These are phyloP conservation scores for Acanthamoeba rhysodes DNA, from an alignment of 208 protist genomes.

Conservation along the genomic window DNA sequence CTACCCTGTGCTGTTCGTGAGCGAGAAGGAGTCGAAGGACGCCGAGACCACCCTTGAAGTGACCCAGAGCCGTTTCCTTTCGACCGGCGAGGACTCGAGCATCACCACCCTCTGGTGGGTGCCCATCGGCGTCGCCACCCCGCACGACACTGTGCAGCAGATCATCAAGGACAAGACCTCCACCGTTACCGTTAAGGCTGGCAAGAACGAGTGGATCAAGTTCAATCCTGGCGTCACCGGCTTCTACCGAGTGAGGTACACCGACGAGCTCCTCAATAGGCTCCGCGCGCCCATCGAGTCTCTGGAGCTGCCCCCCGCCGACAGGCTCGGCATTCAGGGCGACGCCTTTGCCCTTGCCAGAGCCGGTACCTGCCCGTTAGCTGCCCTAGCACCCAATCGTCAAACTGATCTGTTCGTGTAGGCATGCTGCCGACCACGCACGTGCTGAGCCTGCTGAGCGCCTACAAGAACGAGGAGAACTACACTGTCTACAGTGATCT, in stretches of 20 bases:
- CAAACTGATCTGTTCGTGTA: not conserved
- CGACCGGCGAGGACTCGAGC: constrained; percentile 44
- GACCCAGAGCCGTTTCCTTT: constrained; percentile 36
- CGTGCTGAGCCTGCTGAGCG: constrained; percentile 57
- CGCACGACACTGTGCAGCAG: constrained; percentile 32
- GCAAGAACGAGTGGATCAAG: constrained; percentile 43
- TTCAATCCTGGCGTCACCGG: constrained; percentile 62
- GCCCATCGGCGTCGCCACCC: constrained; percentile 27
- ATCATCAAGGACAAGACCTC: constrained; percentile 66
- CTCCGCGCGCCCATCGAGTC: constrained; percentile 66
- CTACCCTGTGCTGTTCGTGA: constrained; percentile 66
- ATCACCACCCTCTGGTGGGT: constrained; percentile 62
- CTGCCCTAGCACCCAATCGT: not conserved
- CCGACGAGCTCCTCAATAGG: constrained; percentile 36
- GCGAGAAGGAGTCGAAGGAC: constrained; percentile 48
- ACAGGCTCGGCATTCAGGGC: constrained; percentile 69
- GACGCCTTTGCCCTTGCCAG: constrained; percentile 73
- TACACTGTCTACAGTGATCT: constrained; percentile 74
- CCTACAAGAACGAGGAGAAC: constrained; percentile 73
- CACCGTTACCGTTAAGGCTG: not conserved
- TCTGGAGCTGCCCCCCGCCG: constrained; percentile 1
- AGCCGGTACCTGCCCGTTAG: not conserved
- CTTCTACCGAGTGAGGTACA: constrained; percentile 65
- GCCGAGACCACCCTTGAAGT: not conserved
- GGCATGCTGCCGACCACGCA: constrained; percentile 65